phyloP scores from a whole-genome alignment of 768 basidiomycete species.

The Xerocomus spinulosus region DNA sequence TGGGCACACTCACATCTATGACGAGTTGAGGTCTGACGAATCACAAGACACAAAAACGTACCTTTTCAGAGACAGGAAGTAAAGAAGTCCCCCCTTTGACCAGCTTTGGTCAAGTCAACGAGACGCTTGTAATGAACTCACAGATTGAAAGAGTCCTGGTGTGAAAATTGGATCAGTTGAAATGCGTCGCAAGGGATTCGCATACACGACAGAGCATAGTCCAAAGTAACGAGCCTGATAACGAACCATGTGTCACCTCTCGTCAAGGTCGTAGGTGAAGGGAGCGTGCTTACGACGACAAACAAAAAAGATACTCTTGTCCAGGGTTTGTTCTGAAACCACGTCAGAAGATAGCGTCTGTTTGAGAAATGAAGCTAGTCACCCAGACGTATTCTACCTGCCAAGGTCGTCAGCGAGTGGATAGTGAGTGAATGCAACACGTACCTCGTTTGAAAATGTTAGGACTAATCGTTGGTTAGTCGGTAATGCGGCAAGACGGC shows the following conservation, averaged over 20 bases:
- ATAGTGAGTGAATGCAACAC: too few relatives aligned
- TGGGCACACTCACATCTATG: conserved; percentile 6
- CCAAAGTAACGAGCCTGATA: background rate
- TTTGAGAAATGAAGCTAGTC: background rate
- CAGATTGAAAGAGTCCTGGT: background rate
- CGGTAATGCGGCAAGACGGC: too few relatives aligned
- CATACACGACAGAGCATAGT: background rate
- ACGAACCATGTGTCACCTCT: too few relatives aligned
- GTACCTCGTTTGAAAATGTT: background rate
- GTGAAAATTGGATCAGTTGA: too few relatives aligned
- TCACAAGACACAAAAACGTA: background rate
- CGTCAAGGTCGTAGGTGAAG: too few relatives aligned
- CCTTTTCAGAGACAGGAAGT: conserved; percentile 5
- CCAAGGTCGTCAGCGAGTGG: background rate
- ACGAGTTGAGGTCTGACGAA: background rate
- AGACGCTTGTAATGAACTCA: background rate
- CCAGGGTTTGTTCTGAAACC: background rate
- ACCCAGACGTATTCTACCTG: background rate
- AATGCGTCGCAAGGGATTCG: too few relatives aligned
- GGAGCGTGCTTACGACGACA: background rate
- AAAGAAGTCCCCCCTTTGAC: conserved; percentile 8
- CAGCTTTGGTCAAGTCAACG: background rate
- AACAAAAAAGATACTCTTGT: background rate
- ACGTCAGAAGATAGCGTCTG: background rate
- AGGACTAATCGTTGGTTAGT: background rate